Evolutionary conservation across 2,329 filamentous ascomycete species (phyloP).

Genomic region (Ophiostoma sp.): DNA sequence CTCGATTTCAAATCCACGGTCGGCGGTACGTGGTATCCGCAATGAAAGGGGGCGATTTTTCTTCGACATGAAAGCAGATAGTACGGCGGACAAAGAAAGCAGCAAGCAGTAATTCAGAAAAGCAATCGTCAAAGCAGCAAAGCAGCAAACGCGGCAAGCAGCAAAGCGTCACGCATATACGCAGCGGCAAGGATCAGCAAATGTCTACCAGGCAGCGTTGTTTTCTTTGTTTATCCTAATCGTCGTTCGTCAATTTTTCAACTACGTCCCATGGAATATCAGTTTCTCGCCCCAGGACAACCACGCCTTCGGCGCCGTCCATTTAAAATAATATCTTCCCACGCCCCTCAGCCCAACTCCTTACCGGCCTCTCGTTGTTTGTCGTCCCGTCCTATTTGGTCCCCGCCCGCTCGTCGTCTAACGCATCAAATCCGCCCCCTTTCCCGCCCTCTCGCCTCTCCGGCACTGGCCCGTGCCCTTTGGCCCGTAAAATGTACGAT

Average conservation of each 20-base stretch:
- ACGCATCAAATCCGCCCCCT: neutral
- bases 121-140: slow-evolving; percentile 10
- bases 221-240: slow-evolving; percentile 16
- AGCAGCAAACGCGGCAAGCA: slow-evolving; percentile 6
- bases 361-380: neutral
- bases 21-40: slow-evolving; percentile 19
- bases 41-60: slow-evolving; percentile 24
- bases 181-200: slow-evolving; percentile 20
- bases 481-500: neutral
- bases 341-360: neutral
- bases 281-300: neutral
- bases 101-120: slow-evolving; percentile 27
- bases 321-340: neutral
- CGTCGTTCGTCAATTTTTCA: slow-evolving; percentile 12
- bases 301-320: neutral
- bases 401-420: neutral
- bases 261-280: slow-evolving; percentile 16
- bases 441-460: neutral
- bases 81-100: slow-evolving; percentile 29
- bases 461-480: neutral
- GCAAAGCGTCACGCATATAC: neutral
- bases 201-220: slow-evolving; percentile 16
- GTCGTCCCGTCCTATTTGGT: neutral
- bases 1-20: slow-evolving; percentile 23
- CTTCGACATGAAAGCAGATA: slow-evolving; percentile 27